Evolutionary conservation across 768 basidiomycete species (phyloP).

Genomic region (Cytidiella melzeri): DNA sequence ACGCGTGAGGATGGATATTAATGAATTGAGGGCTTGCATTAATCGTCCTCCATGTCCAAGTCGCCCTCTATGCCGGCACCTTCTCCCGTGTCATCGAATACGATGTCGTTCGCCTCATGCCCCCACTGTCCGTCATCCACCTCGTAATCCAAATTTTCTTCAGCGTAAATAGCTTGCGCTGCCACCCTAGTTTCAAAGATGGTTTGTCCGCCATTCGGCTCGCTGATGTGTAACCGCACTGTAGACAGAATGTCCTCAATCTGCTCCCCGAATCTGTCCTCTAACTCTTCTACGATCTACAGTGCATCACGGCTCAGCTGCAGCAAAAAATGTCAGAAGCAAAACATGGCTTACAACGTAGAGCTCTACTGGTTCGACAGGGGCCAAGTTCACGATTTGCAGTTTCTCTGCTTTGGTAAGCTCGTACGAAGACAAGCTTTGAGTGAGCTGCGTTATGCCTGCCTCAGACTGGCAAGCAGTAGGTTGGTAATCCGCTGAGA

Average conservation of each 20-base stretch:
- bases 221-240: slow-evolving; percentile 42
- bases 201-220: slow-evolving; percentile 3
- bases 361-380: slow-evolving; percentile 75
- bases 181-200: slow-evolving; percentile 19
- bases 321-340: neutral
- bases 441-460: slow-evolving; percentile 60
- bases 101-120: slow-evolving; percentile 42
- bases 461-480: slow-evolving; percentile 57
- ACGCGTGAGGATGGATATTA: no score
- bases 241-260: slow-evolving; percentile 60
- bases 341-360: slow-evolving; percentile 64
- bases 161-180: slow-evolving; percentile 7
- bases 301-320: neutral
- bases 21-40: no score
- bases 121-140: slow-evolving; percentile 30
- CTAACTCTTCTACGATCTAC: slow-evolving; percentile 91
- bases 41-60: slow-evolving; percentile 62
- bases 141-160: slow-evolving; percentile 10
- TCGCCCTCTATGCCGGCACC: slow-evolving; percentile 67
- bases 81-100: slow-evolving; percentile 62
- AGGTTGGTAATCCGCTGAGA: slow-evolving; percentile 70
- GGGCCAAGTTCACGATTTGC: slow-evolving; percentile 86
- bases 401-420: slow-evolving; percentile 91
- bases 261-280: slow-evolving; percentile 68
- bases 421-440: slow-evolving; percentile 56